These are phyloP conservation scores for Yarrowia sp. DNA, from an alignment of 805 yeast genomes.

Conservation along the genomic window DNA sequence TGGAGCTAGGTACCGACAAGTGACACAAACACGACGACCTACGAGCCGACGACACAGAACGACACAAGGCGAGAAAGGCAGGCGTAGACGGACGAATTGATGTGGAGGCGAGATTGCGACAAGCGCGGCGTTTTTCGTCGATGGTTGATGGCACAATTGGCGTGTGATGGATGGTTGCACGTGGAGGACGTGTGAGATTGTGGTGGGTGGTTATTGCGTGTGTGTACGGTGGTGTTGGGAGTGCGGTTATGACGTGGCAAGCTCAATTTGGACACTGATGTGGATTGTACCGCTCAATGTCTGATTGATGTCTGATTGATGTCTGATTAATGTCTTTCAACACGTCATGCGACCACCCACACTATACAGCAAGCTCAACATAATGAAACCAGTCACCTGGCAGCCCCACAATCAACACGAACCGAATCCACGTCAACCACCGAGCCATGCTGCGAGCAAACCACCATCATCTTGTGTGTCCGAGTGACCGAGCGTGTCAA, in stretches of 20 bases:
- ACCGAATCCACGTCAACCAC: too few relatives aligned
- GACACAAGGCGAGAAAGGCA: background rate
- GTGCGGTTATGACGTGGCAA: background rate
- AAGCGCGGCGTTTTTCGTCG: background rate
- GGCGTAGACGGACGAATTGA: conserved; percentile 11
- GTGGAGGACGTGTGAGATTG: background rate
- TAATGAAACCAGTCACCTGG: background rate
- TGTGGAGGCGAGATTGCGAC: background rate
- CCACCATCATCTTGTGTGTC: too few relatives aligned
- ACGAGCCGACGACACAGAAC: conserved; percentile 9
- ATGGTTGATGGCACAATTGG: conserved; percentile 9
- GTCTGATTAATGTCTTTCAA: background rate
- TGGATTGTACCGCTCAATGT: background rate
- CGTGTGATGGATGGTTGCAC: background rate
- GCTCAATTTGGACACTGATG: background rate
- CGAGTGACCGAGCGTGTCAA: too few relatives aligned
- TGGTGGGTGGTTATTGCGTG: background rate
- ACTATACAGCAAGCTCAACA: background rate
- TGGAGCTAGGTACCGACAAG: background rate
- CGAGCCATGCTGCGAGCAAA: too few relatives aligned
- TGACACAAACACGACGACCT: background rate
- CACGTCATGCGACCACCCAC: background rate
- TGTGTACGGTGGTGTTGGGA: background rate
- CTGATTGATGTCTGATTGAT: background rate
- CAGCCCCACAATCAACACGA: too few relatives aligned